Evolutionary conservation across 31 red algal genomes (phyloP), one percentile per base, ranked within the genome.

Genomic region (Pterothamnion heteromorphum): DNA sequence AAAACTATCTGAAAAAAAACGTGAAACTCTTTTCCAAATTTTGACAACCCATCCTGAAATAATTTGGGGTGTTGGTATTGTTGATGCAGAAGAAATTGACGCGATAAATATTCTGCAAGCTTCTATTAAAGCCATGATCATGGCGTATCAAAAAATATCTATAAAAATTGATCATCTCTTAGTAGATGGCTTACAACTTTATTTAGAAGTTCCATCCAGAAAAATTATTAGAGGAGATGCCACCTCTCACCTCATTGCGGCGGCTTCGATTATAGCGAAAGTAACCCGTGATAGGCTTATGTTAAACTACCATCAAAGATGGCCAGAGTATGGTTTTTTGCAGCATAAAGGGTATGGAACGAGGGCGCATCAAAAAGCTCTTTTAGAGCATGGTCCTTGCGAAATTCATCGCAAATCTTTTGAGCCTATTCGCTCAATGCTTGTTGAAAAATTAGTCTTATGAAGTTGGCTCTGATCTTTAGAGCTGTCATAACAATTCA

Each of bases 271-370:
- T 1, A 4, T 95, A 14, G 94, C 94, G 3, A 94, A 92, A 74
- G 92, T 94, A 3, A 90, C 85, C 3, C 91, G 94, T 23, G 94
- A 95, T 36, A 78, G 44, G 20, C 30, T 93, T 0, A 93, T 95
- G 94, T 84, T 21, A 4, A 51, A 95, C 14, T 57, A 71, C 31
- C 91, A 88, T 22, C 31, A 39, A 33, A 1, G 35, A 18, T 95
- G 89, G n/a, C 94, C 94, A 34, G 91, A 91, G 0, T 95, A 95
- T 41, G 94, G 92, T 21, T 95, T 95, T 91, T 57, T 33, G 32
- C 36, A 84, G 31, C 43, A 93, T 92, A 92, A 94, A 86, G 94
- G 94, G 9, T 94, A 95, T 38, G 38, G 64, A 34, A 90, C 92
- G 24, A 38, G 24, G 71, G 74, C 34, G 2, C 94, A 95, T 43